Base-by-base conservation (phyloP, 2,329 filamentous ascomycete genomes). In the Cytospora mali region DNA sequence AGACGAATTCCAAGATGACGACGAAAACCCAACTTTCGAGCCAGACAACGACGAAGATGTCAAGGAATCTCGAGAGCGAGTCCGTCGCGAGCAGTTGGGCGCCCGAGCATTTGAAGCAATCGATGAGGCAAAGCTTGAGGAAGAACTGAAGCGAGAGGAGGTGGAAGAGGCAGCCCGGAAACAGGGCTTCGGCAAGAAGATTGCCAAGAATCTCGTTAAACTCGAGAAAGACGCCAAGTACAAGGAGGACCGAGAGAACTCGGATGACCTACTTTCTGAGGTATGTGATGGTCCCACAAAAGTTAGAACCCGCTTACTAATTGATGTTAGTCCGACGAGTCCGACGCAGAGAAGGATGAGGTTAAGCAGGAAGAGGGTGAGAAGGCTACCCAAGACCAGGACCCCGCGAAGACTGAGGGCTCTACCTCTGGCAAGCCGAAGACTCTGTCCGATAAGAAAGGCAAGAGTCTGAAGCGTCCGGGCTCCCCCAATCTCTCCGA, bases 201-300 rank as follows among this genome's bases (percentile, higher is more conserved):
- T 93, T 6, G 88, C 90, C 63, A 96, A 96, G 76, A 88, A 90
- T 13, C 81, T 98, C 13, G 88, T 89, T 69, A 94, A 91, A 76
- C 85, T 91, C 58, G 95, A 97, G 75, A 90, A 92, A 74, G 91
- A 96, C 68, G 88, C 87, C 68, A 90, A 95, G 66, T 97, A 97
- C 71, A 91, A 91, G 70, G 90, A 87, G 67, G 91, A 81, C 61
- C 77, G 75, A 13, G 79, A 79, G 5, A 70, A 73, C 52, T 75
- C 75, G 27, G 69, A 71, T 58, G 68, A 76, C 65, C 71, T 76
- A 31, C 76, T 71, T 52, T 72, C 71, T 23, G 75, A 72, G 52
- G 74, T 76, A 69, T 69, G 72, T 55, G 13, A 5, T 16, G 11
- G 23, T 55, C 6, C 4, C 6, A 10, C 11, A 10, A 27, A n/a